phyloP scores from a whole-genome alignment of 805 yeast species.

The Teunomyces atbi region DNA sequence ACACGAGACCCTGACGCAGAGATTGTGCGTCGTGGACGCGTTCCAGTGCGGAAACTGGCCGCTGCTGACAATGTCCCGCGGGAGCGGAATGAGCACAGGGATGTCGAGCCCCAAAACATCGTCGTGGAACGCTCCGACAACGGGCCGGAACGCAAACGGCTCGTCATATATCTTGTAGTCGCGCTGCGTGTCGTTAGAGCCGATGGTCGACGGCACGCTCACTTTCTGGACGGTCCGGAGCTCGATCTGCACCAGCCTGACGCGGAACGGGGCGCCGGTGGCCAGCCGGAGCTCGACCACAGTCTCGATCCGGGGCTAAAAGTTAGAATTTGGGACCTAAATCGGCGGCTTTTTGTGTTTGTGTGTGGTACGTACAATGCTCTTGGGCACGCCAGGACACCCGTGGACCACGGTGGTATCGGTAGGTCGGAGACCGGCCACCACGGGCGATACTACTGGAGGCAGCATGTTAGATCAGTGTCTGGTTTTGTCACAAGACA shows the following conservation, averaged over 20 bases:
- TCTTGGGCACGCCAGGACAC: conserved; percentile 67
- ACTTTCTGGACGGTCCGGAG: conserved; percentile 53
- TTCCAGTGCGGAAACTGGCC: conserved; percentile 47
- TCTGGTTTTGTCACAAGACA: neutral
- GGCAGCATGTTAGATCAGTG: conserved; percentile 3
- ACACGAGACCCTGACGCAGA: conserved; percentile 38
- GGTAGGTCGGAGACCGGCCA: conserved; percentile 46
- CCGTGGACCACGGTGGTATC: conserved; percentile 57
- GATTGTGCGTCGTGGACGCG: conserved; percentile 46
- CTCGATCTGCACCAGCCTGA: conserved; percentile 48
- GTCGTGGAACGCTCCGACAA: conserved; percentile 37
- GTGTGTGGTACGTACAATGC: conserved; percentile 25
- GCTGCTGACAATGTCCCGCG: conserved; percentile 52
- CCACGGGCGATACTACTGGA: conserved; percentile 22
- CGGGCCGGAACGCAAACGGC: conserved; percentile 35
- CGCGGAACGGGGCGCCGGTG: conserved; percentile 44
- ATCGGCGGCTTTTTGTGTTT: too few species aligned
- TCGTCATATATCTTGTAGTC: conserved; percentile 35
- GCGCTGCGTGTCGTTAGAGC: conserved; percentile 30
- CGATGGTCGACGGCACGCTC: conserved; percentile 35
- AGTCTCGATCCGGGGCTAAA: conserved; percentile 56
- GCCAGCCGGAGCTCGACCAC: conserved; percentile 53
- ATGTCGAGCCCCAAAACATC: conserved; percentile 54
- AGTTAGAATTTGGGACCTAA: conserved; percentile 11
- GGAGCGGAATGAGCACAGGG: conserved; percentile 57